Evolutionary conservation across 2,329 filamentous ascomycete species (phyloP).

Genomic region (Trichoderma sp.): DNA sequence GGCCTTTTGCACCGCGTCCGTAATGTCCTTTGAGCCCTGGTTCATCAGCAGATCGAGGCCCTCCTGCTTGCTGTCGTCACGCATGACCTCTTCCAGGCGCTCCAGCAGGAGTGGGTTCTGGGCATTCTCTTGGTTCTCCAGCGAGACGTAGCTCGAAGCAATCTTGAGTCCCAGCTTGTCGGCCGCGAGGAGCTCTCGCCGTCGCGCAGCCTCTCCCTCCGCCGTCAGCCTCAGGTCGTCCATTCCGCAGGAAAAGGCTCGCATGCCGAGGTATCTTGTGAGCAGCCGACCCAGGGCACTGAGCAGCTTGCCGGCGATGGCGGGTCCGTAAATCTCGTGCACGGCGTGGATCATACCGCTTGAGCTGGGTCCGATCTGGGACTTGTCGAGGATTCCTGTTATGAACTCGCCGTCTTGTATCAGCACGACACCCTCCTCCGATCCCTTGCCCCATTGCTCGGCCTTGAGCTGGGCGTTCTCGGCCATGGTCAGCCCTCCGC

Average conservation of each 20-base stretch:
- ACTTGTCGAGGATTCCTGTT: conserved; percentile 91
- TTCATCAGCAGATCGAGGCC: conserved; percentile 90
- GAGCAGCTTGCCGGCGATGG: conserved; percentile 80
- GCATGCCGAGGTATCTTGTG: conserved; percentile 88
- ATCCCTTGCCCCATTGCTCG: conserved; percentile 71
- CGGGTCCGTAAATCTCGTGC: conserved; percentile 90
- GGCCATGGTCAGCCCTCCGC: conserved; percentile 75
- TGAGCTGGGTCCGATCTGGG: conserved; percentile 83
- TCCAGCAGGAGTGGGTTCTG: conserved; percentile 71
- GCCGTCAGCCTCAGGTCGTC: conserved; percentile 88
- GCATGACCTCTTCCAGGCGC: conserved; percentile 84
- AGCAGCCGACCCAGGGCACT: conserved; percentile 87
- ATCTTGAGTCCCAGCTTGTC: conserved; percentile 73
- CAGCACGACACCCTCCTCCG: conserved; percentile 78
- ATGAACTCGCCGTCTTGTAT: conserved; percentile 87
- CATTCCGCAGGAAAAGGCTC: conserved; percentile 95
- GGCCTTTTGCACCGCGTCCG: conserved; percentile 72
- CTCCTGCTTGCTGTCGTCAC: conserved; percentile 88
- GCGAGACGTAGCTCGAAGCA: conserved; percentile 83
- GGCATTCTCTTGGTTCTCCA: conserved; percentile 66
- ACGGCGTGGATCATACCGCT: conserved; percentile 90
- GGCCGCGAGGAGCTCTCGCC: conserved; percentile 68
- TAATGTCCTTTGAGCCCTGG: conserved; percentile 67
- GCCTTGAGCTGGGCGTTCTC: conserved; percentile 77
- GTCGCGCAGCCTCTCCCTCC: conserved; percentile 72